Percentiles rank a stretch among this genome's conserved stretches.
These are phyloP conservation scores for Lunasporangiospora selenospora DNA, from an alignment of 192 early-diverging fungal species.

Conservation along the genomic window DNA sequence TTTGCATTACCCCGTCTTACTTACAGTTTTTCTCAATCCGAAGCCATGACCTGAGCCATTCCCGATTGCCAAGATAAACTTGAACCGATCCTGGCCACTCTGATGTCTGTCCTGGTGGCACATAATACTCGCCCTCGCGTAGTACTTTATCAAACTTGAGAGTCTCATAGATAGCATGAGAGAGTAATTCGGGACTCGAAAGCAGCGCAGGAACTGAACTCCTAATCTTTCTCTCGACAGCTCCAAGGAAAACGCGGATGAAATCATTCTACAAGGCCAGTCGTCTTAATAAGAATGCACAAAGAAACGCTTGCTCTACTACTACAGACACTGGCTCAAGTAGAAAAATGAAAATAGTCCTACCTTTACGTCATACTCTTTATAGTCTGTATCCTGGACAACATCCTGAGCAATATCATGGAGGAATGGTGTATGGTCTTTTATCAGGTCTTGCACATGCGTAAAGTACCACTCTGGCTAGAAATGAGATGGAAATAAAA, in stretches of 20 bases:
- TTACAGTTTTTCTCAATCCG: constrained; percentile 69
- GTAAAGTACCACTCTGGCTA: constrained; percentile 83
- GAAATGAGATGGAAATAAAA: not conserved
- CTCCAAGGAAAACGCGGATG: constrained; percentile 60
- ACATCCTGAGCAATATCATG: constrained; percentile 68
- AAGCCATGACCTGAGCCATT: constrained; percentile 73
- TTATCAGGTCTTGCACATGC: constrained; percentile 63
- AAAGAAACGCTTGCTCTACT: not conserved
- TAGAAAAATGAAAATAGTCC: not conserved
- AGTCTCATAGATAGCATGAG: constrained; percentile 71
- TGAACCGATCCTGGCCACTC: constrained; percentile 55
- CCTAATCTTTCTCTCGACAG: constrained; percentile 65
- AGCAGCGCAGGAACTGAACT: constrained; percentile 58
- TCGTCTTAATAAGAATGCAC: not conserved
- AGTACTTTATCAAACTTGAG: constrained; percentile 73
- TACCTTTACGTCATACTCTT: constrained; percentile 60
- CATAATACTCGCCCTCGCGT: constrained; percentile 65
- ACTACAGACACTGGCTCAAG: not conserved
- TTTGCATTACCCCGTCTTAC: not conserved
- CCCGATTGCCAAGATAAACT: constrained; percentile 59
- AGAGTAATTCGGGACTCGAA: constrained; percentile 61
- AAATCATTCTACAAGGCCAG: constrained; percentile 66
- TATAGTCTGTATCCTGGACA: constrained; percentile 54
- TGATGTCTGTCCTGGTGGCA: constrained; percentile 41
- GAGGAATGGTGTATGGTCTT: constrained; percentile 69